Evolutionary conservation across 1,139 yeast species (phyloP).

Genomic region (Pichia sp.): DNA sequence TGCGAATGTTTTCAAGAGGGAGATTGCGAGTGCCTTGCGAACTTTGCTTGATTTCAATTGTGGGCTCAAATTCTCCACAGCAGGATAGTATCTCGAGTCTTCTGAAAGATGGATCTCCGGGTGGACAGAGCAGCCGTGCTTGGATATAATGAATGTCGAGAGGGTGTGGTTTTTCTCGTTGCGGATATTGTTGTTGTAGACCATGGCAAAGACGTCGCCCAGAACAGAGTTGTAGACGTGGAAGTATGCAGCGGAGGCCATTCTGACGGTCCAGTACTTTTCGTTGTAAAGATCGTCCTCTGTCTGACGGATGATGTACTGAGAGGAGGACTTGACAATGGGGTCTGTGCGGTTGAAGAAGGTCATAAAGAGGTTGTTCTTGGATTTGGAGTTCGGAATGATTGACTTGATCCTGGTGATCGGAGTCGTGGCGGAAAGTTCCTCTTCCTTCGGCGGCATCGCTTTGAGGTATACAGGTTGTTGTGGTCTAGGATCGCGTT

Average conservation of each 20-base stretch:
- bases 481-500: too few relatives aligned
- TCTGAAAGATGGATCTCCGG: slow-evolving; percentile 57
- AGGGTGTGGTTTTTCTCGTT: slow-evolving; percentile 45
- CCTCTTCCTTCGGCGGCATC: slow-evolving; percentile 2
- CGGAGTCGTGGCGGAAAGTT: neutral
- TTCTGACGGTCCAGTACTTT: slow-evolving; percentile 40
- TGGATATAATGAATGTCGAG: slow-evolving; percentile 61
- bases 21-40: slow-evolving; percentile 71
- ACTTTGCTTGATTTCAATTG: slow-evolving; percentile 54
- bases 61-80: slow-evolving; percentile 63
- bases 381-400: slow-evolving; percentile 16
- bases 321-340: slow-evolving; percentile 11
- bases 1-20: slow-evolving; percentile 65
- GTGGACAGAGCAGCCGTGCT: slow-evolving; percentile 64
- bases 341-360: slow-evolving; percentile 3
- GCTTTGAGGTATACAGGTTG: neutral
- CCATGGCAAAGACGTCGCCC: slow-evolving; percentile 49
- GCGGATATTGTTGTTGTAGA: slow-evolving; percentile 38
- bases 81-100: slow-evolving; percentile 70
- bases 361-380: slow-evolving; percentile 11
- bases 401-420: slow-evolving; percentile 8
- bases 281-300: slow-evolving; percentile 21
- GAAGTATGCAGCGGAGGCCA: slow-evolving; percentile 53
- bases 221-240: slow-evolving; percentile 53
- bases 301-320: slow-evolving; percentile 9